A percentile compares a stretch with the other conserved stretches of the same genome.
Conservation (phyloP, 768 basidiomycete genomes). For the Tulasnella sp. region DNA sequence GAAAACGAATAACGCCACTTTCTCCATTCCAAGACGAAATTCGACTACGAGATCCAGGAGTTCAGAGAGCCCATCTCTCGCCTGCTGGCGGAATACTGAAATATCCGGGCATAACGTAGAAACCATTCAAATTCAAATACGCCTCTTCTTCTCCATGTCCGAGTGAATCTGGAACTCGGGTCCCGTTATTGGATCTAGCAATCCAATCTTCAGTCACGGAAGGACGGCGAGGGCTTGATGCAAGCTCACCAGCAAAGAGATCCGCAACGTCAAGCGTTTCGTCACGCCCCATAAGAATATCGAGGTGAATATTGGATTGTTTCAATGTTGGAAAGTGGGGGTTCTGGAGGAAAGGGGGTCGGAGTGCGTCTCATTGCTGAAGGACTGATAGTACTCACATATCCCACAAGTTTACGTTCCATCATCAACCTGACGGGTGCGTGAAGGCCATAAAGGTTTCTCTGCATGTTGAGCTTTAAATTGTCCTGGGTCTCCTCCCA, state of each 20-base stretch:
- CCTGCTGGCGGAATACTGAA: not conserved
- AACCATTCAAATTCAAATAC: slow-evolving; percentile 33
- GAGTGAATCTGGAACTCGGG: slow-evolving; percentile 54
- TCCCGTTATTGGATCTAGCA: slow-evolving; percentile 52
- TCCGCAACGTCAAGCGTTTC: slow-evolving; percentile 74
- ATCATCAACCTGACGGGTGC: slow-evolving; percentile 86
- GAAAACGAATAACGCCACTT: not conserved
- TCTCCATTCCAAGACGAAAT: not conserved
- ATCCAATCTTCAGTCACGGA: slow-evolving; percentile 35
- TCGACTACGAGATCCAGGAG: not conserved
- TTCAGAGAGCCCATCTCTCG: not conserved
- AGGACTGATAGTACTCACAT: slow-evolving; percentile 48
- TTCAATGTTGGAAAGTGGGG: slow-evolving; percentile 61
- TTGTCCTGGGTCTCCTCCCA: slow-evolving; percentile 94
- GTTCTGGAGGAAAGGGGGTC: slow-evolving; percentile 42
- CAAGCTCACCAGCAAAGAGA: slow-evolving; percentile 65
- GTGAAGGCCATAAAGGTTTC: slow-evolving; percentile 80
- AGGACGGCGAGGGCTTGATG: not conserved
- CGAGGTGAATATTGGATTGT: slow-evolving; percentile 77
- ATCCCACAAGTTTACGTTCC: slow-evolving; percentile 83
- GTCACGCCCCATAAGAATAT: slow-evolving; percentile 91
- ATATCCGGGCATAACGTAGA: not conserved
- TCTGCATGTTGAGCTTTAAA: slow-evolving; percentile 75
- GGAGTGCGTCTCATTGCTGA: not conserved
- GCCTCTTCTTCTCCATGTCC: slow-evolving; percentile 61